These are phyloP conservation scores for Lipomyces chichibuensis DNA, from an alignment of 805 yeast genomes.

Conservation along the genomic window DNA sequence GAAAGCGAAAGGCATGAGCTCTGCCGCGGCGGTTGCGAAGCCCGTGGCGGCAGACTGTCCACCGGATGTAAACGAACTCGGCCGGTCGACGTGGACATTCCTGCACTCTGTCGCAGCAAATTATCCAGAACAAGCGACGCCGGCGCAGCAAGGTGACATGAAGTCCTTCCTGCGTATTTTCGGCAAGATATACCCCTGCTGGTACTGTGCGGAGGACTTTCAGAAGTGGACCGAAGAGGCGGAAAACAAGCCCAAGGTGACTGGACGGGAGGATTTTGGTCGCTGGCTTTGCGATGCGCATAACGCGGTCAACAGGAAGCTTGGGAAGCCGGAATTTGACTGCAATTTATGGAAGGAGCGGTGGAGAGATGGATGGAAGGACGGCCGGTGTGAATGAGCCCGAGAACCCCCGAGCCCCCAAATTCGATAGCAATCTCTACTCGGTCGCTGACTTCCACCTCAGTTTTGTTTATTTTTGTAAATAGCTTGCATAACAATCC, in stretches of 20 bases:
- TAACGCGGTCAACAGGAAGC: slow-evolving; percentile 82
- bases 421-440: background rate
- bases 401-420: background rate
- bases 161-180: slow-evolving; percentile 67
- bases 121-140: slow-evolving; percentile 72
- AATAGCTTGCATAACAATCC: background rate
- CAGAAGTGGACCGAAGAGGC: slow-evolving; percentile 57
- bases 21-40: slow-evolving; percentile 39
- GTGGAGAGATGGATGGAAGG: slow-evolving; percentile 95
- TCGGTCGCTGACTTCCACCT: background rate
- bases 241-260: slow-evolving; percentile 51
- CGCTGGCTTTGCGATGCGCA: slow-evolving; percentile 95
- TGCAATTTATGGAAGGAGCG: slow-evolving; percentile 89
- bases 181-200: slow-evolving; percentile 86
- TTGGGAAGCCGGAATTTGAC: slow-evolving; percentile 85
- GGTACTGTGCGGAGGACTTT: slow-evolving; percentile 90
- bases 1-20: slow-evolving; percentile 51
- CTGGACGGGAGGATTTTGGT: slow-evolving; percentile 73
- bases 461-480: background rate
- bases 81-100: slow-evolving; percentile 89
- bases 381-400: slow-evolving; percentile 53
- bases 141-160: slow-evolving; percentile 70
- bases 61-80: slow-evolving; percentile 80
- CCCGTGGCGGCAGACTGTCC: slow-evolving; percentile 60
- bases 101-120: slow-evolving; percentile 87